These are phyloP conservation scores for Stropharia rugosoannulata DNA, from an alignment of 768 basidiomycete species.

Conservation along the genomic window DNA sequence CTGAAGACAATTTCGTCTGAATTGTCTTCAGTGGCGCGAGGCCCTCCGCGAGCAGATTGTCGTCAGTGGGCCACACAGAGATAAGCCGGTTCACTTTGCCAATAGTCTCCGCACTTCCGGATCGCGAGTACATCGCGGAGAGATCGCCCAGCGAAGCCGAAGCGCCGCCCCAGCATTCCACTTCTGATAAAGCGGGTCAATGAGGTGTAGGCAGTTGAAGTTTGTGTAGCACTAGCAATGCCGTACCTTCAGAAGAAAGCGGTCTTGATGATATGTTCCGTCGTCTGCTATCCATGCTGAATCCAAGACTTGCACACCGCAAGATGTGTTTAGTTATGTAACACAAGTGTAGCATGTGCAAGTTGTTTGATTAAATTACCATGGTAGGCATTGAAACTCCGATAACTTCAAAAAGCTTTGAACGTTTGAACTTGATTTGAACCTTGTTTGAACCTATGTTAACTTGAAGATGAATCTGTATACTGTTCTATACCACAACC, in stretches of 20 bases:
- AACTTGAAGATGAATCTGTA: no score
- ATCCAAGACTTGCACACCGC: neutral
- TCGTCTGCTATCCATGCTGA: slow-evolving; percentile 26
- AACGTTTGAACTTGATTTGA: no score
- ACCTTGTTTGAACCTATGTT: no score
- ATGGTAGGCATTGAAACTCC: no score
- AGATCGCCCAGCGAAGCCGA: slow-evolving; percentile 56
- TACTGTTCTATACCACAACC: no score
- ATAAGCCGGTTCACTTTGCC: slow-evolving; percentile 74
- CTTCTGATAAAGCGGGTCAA: slow-evolving; percentile 44
- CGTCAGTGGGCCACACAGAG: slow-evolving; percentile 70
- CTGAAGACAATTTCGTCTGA: slow-evolving; percentile 60
- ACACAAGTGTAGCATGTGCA: no score
- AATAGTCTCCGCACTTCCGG: slow-evolving; percentile 55
- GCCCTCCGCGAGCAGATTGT: slow-evolving; percentile 65
- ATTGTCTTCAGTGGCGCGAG: slow-evolving; percentile 60
- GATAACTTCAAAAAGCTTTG: no score
- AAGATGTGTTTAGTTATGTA: no score
- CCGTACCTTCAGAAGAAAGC: slow-evolving; percentile 74
- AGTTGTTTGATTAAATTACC: no score
- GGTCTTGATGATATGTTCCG: slow-evolving; percentile 61
- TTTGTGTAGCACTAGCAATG: slow-evolving; percentile 2
- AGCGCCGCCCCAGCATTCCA: slow-evolving; percentile 76
- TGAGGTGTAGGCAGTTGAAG: slow-evolving; percentile 16
- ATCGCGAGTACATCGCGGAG: slow-evolving; percentile 50